Evolutionary conservation across 2,329 filamentous ascomycete species (phyloP).

Genomic region (Cordyceps militaris): DNA sequence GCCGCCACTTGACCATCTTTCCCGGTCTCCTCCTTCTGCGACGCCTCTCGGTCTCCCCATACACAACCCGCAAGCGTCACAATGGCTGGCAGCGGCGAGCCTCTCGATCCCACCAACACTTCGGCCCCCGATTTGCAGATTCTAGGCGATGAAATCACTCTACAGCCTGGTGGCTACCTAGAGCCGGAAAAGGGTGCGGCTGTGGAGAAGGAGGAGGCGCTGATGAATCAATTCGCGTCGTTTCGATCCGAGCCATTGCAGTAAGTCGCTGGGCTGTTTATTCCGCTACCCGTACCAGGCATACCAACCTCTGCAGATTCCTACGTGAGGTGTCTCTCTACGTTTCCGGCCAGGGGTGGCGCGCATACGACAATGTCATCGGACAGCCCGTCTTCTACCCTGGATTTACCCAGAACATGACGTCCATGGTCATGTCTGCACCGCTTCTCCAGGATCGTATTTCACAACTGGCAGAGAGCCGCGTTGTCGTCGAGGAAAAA

Average conservation of each 20-base stretch:
- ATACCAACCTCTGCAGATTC: conserved; percentile 51
- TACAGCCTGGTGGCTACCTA: conserved; percentile 65
- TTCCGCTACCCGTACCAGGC: not conserved
- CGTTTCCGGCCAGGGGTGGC: conserved; percentile 90
- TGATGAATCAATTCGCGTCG: conserved; percentile 78
- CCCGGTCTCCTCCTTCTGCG: not conserved
- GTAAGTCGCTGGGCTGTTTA: conserved; percentile 24
- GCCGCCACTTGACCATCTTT: not conserved
- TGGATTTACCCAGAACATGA: conserved; percentile 90
- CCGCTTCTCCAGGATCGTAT: conserved; percentile 70
- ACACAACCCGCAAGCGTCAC: not conserved
- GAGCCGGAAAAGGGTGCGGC: conserved; percentile 41
- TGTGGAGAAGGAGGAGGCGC: conserved; percentile 55
- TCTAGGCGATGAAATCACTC: conserved; percentile 63
- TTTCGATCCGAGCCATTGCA: conserved; percentile 67
- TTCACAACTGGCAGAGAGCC: conserved; percentile 64
- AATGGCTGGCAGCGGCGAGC: conserved; percentile 27
- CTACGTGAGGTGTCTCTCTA: conserved; percentile 89
- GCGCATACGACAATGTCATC: conserved; percentile 82
- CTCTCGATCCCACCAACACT: conserved; percentile 23
- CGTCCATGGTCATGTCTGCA: conserved; percentile 65
- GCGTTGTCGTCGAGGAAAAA: conserved; percentile 68
- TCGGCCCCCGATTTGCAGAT: conserved; percentile 73
- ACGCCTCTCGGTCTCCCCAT: not conserved
- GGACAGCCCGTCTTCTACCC: conserved; percentile 91